These are phyloP conservation scores for Phytophthora meadii DNA, from an alignment of 352 stramenopile genomes.

Conservation along the genomic window DNA sequence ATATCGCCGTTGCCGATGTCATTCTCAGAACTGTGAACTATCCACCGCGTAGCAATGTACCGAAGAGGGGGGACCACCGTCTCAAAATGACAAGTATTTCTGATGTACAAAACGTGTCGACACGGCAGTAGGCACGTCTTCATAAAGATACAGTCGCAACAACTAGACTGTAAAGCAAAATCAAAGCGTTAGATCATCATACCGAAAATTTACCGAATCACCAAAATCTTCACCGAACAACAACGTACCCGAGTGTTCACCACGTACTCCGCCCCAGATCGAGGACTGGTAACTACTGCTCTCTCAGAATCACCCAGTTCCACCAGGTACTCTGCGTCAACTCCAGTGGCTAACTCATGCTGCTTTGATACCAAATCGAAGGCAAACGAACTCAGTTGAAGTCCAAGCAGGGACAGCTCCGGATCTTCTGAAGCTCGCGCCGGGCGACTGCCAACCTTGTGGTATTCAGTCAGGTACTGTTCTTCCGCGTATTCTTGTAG, in stretches of 20 bases:
- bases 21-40: constrained; percentile 1
- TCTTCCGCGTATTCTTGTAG: too few relatives aligned
- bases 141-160: constrained; percentile 20
- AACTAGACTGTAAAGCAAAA: too few relatives aligned
- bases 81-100: not conserved
- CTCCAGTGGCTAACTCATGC: too few relatives aligned
- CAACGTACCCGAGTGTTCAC: too few relatives aligned
- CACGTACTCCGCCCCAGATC: too few relatives aligned
- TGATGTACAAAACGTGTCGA: constrained; percentile 14
- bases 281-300: too few relatives aligned
- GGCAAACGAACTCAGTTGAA: not conserved
- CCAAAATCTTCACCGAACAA: not conserved
- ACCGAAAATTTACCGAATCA: not conserved
- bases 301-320: too few relatives aligned
- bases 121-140: constrained; percentile 10
- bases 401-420: not conserved
- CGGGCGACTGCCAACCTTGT: not conserved
- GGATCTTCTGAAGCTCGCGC: not conserved
- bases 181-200: not conserved
- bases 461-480: too few relatives aligned
- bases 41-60: constrained; percentile 1
- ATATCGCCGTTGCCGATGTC: constrained; percentile 14
- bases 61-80: constrained; percentile 10
- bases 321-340: too few relatives aligned
- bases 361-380: not conserved